Evolutionary conservation across 1,284 basidiomycete genomes (phyloP).

Genomic region (Amylostereum areolatum): DNA sequence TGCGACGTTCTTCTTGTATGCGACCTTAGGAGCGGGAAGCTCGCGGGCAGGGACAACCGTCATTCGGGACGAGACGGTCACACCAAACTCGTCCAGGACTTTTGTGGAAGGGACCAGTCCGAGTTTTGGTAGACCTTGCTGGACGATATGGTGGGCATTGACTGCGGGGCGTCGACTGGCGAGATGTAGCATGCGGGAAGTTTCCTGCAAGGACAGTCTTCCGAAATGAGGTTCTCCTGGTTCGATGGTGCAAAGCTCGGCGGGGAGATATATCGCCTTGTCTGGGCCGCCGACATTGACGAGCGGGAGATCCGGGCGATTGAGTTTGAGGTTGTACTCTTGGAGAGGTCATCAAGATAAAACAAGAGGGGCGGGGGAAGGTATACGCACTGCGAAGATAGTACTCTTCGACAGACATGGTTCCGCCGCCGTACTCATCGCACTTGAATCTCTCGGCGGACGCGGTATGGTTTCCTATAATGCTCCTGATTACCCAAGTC

Average conservation of each 20-base stretch:
- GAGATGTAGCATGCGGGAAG: conserved; percentile 54
- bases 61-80: conserved; percentile 53
- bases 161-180: conserved; percentile 54
- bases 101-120: conserved; percentile 36
- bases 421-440: conserved; percentile 37
- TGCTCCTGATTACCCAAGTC: conserved; percentile 41
- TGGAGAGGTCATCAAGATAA: not conserved
- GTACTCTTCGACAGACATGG: conserved; percentile 54
- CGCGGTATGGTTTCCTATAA: conserved; percentile 38
- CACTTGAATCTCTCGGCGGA: conserved; percentile 42
- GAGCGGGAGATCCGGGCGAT: conserved; percentile 51
- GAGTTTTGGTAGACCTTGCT: conserved; percentile 47
- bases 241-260: conserved; percentile 65
- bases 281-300: conserved; percentile 46
- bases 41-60: conserved; percentile 56
- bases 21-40: conserved; percentile 48
- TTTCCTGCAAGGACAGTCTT: conserved; percentile 47
- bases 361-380: not conserved
- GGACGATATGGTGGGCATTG: conserved; percentile 53
- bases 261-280: conserved; percentile 47
- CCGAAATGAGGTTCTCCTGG: conserved; percentile 48
- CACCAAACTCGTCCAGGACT: conserved; percentile 43
- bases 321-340: conserved; percentile 55
- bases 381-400: conserved; percentile 47
- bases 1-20: conserved; percentile 39